Evolutionary conservation across 257 asterid species (phyloP), one percentile per base, ranked within the genome.

Genomic region (Lycium ferocissimum): DNA sequence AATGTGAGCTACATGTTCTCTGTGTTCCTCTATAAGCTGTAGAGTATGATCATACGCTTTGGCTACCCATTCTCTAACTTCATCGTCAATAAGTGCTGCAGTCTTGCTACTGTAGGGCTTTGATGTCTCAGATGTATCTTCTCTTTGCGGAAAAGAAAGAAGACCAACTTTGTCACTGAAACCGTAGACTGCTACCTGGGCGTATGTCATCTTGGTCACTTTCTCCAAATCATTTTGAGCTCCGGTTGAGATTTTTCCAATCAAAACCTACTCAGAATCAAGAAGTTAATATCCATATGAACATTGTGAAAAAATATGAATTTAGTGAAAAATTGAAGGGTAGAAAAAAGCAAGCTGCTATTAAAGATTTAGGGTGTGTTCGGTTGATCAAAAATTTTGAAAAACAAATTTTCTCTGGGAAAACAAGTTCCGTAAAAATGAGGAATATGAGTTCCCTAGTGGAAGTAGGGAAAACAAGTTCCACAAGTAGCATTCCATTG

Each of bases 81-180:
- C 99, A 67, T 69, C 59, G 47, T 95, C 99, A 6, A 95, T 95
- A 53, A 95, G 88, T 61, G 91, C 90, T 3, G 92, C 99, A 49
- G 98, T 95, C 87, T 94, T 91, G 93, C 97, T 93, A 89, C 98
- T 89, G 86, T 95, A 95, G 5, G 99, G 98, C 87, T 92, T 94
- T 81, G 56, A 88, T 26, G 33, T 26, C 88, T 88, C 97, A 59
- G 79, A 83, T 14, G 92, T 90, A 13, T 93, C 98, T 0, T 91
- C 93, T 81, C 90, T 87, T 81, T 86, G 97, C 37, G 99, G 99
- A 84, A 92, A 95, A 9, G 98, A 95, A 81, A 95, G 94, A 76
- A 95, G 97, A n/a, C 99, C 99, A 17, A 95, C 98, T 88, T 94
- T 95, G 51, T 95, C 97, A 58, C 99, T 95, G 73, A 95, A 95